A percentile compares a stretch with the other conserved stretches of the same genome.
Evolutionary conservation across 2,329 filamentous ascomycete species (phyloP).

Genomic region (Paramyrothecium sp.): DNA sequence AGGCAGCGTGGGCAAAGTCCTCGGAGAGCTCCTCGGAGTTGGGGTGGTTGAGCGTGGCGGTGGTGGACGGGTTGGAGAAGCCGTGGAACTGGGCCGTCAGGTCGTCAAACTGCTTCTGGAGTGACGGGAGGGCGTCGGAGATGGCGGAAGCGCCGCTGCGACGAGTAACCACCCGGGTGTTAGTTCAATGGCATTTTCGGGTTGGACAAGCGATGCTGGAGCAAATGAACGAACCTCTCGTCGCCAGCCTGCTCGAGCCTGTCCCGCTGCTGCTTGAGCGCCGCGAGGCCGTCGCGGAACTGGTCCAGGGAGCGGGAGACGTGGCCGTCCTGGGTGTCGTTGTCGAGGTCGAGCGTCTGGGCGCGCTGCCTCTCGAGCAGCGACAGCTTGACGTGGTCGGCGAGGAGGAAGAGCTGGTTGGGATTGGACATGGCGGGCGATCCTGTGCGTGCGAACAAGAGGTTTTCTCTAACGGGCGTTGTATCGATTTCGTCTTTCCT

Average conservation of each 20-base stretch:
- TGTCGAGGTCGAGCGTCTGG: slow-evolving; percentile 74
- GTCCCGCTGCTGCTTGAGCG: slow-evolving; percentile 62
- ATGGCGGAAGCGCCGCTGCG: slow-evolving; percentile 46
- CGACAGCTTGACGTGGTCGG: slow-evolving; percentile 95
- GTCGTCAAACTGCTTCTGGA: slow-evolving; percentile 74
- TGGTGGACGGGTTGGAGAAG: slow-evolving; percentile 49
- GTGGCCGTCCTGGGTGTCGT: slow-evolving; percentile 80
- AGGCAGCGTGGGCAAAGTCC: slow-evolving; percentile 65
- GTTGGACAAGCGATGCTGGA: not conserved
- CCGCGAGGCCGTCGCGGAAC: slow-evolving; percentile 75
- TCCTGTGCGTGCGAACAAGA: not conserved
- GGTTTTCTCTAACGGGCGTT: not conserved
- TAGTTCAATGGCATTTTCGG: not conserved
- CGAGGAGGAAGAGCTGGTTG: slow-evolving; percentile 84
- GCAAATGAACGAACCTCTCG: slow-evolving; percentile 52
- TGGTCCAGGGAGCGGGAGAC: slow-evolving; percentile 87
- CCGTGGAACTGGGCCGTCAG: slow-evolving; percentile 80
- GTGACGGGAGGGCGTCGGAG: slow-evolving; percentile 62
- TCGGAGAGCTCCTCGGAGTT: slow-evolving; percentile 61
- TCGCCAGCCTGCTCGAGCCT: slow-evolving; percentile 64
- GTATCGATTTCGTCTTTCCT: not conserved
- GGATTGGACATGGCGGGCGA: slow-evolving; percentile 41
- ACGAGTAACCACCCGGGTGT: not conserved
- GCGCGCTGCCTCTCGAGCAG: slow-evolving; percentile 89
- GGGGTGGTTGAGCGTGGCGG: slow-evolving; percentile 54